Evolutionary conservation across 805 yeast species (phyloP), one percentile per base, ranked within the genome.

Genomic region (Saccharomycopsis malanga): DNA sequence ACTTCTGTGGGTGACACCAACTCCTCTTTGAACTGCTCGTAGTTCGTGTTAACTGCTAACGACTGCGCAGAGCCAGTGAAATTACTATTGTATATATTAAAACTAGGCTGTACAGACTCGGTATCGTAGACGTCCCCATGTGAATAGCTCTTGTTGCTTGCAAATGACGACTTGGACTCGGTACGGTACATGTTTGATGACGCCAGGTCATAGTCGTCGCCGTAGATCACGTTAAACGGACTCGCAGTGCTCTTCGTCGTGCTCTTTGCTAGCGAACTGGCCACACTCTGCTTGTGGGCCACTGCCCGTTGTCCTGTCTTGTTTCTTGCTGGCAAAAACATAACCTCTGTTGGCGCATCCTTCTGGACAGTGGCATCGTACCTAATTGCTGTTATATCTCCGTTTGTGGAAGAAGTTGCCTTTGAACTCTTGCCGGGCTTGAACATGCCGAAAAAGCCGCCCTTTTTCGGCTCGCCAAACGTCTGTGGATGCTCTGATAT

Each of bases 291-390:
- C 25, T 46, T 46, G 29, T 40, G 49, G 21, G 38, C 38, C 4
- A 46, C 37, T 3, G 34, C 14, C 34, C 44, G 30, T 18, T 22
- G 34, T 22, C 15, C 5, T 38, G 30, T 38, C 15, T 34, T 25
- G 17, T 39, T 34, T 38, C 45, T 38, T 10, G 48, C 34, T 3
- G 54, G 54, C 15, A 51, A 34, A 43, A 30, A 51, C 50, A 48
- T 37, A 23, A 51, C 54, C 23, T 51, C 54, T 6, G 48, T 48
- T 6, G 54, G 54, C 3, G 54, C 54, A 34, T 41, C 49, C 25
- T 51, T 41, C 34, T 45, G 45, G 21, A 44, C 53, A n/a, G 52
- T 51, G 14, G 46, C 45, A 36, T 51, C 54, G 37, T 51, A 51
- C 17, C 45, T 37, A 21, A 51, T 54, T 1, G 46, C 52, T 2